Base-by-base conservation (phyloP, 495 filamentous ascomycete species). In the Chaetomidium leptoderma region DNA sequence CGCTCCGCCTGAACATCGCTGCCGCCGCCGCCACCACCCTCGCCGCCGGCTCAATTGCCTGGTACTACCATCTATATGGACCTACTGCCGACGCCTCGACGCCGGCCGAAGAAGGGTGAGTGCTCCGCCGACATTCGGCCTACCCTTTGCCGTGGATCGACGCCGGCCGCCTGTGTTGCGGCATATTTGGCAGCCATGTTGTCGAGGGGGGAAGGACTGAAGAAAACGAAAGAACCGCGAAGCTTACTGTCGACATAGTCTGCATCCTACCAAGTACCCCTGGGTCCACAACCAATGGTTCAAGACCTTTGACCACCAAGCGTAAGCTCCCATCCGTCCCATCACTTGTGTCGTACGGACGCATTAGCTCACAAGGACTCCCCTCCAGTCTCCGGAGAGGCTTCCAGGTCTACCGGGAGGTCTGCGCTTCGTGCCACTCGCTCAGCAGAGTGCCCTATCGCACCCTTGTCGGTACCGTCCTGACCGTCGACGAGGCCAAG, bases 381-480 rank as follows among this genome's bases (percentile, higher is more conserved):
- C 45, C 36, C 14, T 53, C 30, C 63, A 96, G 92, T 66, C 91
- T 99, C 65, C 93, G 95, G 69, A 92, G 95, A 77, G 95, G 95
- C 76, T 97, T 99, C 86, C 95, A 96, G 79, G 95, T 99, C 70
- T 99, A 99, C 83, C 91, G 87, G 66, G 95, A 99, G 77, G 95
- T 99, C 65, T 99, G 95, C 82, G 83, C 92, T 49, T 87, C 89
- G 57, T 99, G 95, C 81, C 95, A 99, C 82, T 97, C 95, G 52
- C 86, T 99, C 50, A 85, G 81, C 70, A 88, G 95, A 76, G 84
- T 99, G 46, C 91, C 95, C 49, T 99, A 92, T 84, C 90, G 95
- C 70, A 65, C 87, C 19, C 85, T 97, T 57, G 95, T 99, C 70
- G 95, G 91, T 74, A 84, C 83, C 51, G 82, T 90, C 68, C 83